Base-by-base conservation (phyloP, 441 rosid species). In the Francoa sonchifolia region DNA sequence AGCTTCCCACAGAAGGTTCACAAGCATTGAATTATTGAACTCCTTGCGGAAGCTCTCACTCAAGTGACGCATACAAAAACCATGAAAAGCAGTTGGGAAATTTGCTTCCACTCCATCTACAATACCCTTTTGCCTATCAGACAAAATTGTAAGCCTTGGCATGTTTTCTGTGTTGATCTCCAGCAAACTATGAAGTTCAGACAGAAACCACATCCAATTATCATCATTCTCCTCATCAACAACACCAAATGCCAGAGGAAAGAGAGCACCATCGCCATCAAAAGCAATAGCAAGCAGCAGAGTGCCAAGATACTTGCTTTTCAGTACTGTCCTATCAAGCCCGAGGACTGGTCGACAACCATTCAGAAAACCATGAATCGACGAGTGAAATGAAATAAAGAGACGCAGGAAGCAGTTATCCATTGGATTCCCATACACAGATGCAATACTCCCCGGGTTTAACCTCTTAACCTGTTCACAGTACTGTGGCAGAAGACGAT, bases 131-230 rank as follows among this genome's bases (percentile, higher is more conserved):
- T 84, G 94, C 52, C 96, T 68, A 42, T 89, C 96, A 0, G 97
- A 89, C 63, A 89, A 69, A 48, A 89, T 89, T 9, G 94, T 84
- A 50, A 89, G 88, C 64, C 88, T 75, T 0, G 94, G 95, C 97
- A 89, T 89, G 76, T 84, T 89, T 71, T 89, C 96, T 0, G 94
- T 73, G 44, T 89, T 89, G 19, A 87, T 65, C 63, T 85, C 97
- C 2, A 89, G 88, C 44, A 84, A 81, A 38, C 64, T 84, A 55
- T 79, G 95, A 54, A 89, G 95, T 63, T 85, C 96, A 41, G 92
- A 79, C 25, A 89, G 68, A 67, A 89, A 89, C 97, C 97, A 89
- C 96, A 85, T 85, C 96, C 97, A 89, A 38, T 79, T 89, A 54
- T 89, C 94, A 19, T 89, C 94, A 44, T 67, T 89, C 67, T 89